Evolutionary conservation across 176 grass and related monocot species (phyloP), one percentile per base, ranked within the genome.

Genomic region (Paspalum vaginatum): DNA sequence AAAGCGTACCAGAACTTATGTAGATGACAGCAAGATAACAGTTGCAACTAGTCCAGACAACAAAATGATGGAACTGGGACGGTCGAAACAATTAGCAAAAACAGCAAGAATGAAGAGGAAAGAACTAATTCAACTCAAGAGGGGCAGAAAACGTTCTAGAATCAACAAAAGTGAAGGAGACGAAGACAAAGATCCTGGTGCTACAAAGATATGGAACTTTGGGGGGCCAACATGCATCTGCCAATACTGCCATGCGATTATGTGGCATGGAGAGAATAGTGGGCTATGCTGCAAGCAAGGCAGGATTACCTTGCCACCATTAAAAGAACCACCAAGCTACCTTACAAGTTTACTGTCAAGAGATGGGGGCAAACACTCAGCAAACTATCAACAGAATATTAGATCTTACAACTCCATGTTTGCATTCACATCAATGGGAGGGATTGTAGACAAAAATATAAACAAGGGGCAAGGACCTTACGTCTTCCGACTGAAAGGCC

Each of bases 351-450:
- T 86, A 11, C 58, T 80, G 69, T 17, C 13, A 25, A 32, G 8
- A 66, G 27, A 86, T 5, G 50, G 61, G 49, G 70, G 52, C 12
- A 26, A 50, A 25, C 38, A 2, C 2, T 68, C 73, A 44, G 21
- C 9, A 37, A 79, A 89, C 41, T 83, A 64, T 11, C 3, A 6
- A 7, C 50, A 75, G 2, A 65, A 87, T 43, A 91, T 87, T 1
- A 72, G 75, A 18, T 39, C 39, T 25, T 88, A 88, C 61, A 88
- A 91, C 20, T 75, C 56, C 4, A 91, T 91, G 79, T 87, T 75
- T 53, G 59, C 85, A 39, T 84, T 70, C 63, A 59, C 78, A 53
- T 62, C 86, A 37, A 88, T 83, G 75, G 86, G 81, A 24, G 81
- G 51, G 8, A 67, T 5, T 6, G 13, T 84, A 0, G 67, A 85